These are phyloP conservation scores for Trichoderma cornu-damae DNA, from an alignment of 2,329 filamentous ascomycete species.

Conservation along the genomic window DNA sequence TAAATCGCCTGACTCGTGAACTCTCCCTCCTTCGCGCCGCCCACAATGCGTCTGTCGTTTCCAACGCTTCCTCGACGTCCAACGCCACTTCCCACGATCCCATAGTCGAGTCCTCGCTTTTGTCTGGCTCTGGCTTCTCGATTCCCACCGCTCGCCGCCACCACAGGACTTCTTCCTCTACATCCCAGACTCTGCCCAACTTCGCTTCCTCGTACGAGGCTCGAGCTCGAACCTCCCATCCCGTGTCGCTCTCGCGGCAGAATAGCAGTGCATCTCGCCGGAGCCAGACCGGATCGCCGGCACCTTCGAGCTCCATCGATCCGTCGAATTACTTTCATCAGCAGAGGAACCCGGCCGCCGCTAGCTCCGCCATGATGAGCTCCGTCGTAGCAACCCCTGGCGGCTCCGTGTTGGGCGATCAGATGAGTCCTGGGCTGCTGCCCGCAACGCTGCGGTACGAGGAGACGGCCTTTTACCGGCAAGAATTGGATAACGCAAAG, in stretches of 20 bases:
- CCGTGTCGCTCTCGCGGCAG: constrained; percentile 47
- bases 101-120: constrained; percentile 46
- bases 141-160: constrained; percentile 52
- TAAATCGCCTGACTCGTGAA: constrained; percentile 89
- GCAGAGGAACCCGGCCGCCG: constrained; percentile 38
- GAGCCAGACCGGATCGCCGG: constrained; percentile 47
- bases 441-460: constrained; percentile 57
- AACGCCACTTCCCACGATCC: constrained; percentile 47
- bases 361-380: constrained; percentile 32
- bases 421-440: constrained; percentile 51
- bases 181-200: constrained; percentile 47
- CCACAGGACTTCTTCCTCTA: constrained; percentile 54
- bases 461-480: constrained; percentile 55
- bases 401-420: constrained; percentile 32
- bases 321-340: constrained; percentile 46
- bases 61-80: constrained; percentile 59
- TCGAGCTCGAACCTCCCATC: constrained; percentile 42
- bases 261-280: constrained; percentile 51
- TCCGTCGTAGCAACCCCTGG: constrained; percentile 40
- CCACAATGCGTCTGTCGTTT: constrained; percentile 61
- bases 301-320: constrained; percentile 40
- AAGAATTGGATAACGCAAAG: constrained; percentile 57
- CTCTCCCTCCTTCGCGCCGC: constrained; percentile 72
- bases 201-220: constrained; percentile 36
- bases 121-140: constrained; percentile 54